Evolutionary conservation across 352 stramenopile species (phyloP).

Genomic region (Phytophthora macrochlamydospora): DNA sequence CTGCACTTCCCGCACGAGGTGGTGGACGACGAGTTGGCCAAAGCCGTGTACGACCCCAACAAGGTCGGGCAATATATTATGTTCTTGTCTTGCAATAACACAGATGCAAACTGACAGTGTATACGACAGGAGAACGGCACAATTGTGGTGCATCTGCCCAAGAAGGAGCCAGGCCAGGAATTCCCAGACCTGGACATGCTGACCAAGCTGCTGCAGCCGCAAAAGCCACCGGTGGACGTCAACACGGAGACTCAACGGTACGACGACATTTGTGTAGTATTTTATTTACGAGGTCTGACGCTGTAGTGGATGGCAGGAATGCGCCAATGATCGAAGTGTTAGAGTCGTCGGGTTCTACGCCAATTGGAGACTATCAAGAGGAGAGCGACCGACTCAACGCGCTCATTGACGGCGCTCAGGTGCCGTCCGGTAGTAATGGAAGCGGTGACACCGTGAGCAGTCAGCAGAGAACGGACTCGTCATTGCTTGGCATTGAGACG

Average conservation of each 20-base stretch:
- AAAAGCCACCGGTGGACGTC: slow-evolving; percentile 44
- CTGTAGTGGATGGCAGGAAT: slow-evolving; percentile 29
- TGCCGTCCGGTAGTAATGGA: not conserved
- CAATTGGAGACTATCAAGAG: slow-evolving; percentile 31
- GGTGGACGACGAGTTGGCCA: slow-evolving; percentile 89
- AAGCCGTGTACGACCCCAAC: slow-evolving; percentile 92
- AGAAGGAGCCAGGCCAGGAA: slow-evolving; percentile 84
- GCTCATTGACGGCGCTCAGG: slow-evolving; percentile 23
- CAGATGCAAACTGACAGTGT: not conserved
- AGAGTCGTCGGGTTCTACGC: slow-evolving; percentile 30
- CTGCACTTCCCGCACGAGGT: slow-evolving; percentile 92
- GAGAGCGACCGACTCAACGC: slow-evolving; percentile 24
- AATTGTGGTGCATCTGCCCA: slow-evolving; percentile 91
- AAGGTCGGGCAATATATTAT: slow-evolving; percentile 42
- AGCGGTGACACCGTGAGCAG: not conserved
- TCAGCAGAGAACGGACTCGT: slow-evolving; percentile 31
- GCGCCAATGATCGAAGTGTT: slow-evolving; percentile 88
- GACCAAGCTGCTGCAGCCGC: slow-evolving; percentile 89
- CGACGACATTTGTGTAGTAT: slow-evolving; percentile 3
- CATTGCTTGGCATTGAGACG: slow-evolving; percentile 61
- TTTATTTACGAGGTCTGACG: not conserved
- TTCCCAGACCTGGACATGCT: slow-evolving; percentile 94
- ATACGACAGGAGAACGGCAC: slow-evolving; percentile 88
- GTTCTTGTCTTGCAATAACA: no score
- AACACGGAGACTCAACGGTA: slow-evolving; percentile 40